Evolutionary conservation across 139 green algal genomes (phyloP).

Genomic region (Limnomonas spitsbergensis): DNA sequence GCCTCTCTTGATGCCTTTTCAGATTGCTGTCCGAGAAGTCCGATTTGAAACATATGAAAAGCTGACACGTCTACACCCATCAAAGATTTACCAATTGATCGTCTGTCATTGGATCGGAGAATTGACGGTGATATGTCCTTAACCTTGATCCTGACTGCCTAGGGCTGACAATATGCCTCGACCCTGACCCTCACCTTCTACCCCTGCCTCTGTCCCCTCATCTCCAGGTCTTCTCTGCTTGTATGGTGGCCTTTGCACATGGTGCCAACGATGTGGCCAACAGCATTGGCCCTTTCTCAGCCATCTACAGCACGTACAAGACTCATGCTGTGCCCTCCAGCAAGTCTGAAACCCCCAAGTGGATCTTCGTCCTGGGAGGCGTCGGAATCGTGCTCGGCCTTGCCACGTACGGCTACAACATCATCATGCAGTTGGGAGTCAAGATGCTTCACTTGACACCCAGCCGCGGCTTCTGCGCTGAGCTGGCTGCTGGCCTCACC

Average conservation of each 20-base stretch:
- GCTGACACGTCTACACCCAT: no score
- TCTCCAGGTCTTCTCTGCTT: conserved; percentile 83
- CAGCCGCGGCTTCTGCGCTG: conserved; percentile 20
- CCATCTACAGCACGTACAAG: conserved; percentile 34
- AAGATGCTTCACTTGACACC: conserved; percentile 7
- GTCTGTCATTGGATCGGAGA: no score
- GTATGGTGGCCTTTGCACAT: conserved; percentile 68
- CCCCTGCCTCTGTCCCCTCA: no score
- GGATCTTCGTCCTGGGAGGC: conserved; percentile 73
- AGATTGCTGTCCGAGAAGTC: no score
- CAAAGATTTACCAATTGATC: no score
- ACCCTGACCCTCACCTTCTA: no score
- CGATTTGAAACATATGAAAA: no score
- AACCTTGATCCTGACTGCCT: no score
- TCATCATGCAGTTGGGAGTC: conserved; percentile 7
- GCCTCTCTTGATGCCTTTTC: no score
- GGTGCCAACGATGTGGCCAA: no score
- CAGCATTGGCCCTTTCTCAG: conserved; percentile 61
- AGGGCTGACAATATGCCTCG: no score
- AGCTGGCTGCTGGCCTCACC: conserved; percentile 30
- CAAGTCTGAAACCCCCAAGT: conserved; percentile 41
- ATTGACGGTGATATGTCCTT: no score
- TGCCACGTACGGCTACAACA: conserved; percentile 56
- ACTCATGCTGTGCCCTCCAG: conserved; percentile 30
- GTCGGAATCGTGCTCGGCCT: conserved; percentile 76